A percentile compares a stretch with the other conserved stretches of the same genome.
Conservation (phyloP, 208 protist genomes). For the Leishmania gerbilli region DNA sequence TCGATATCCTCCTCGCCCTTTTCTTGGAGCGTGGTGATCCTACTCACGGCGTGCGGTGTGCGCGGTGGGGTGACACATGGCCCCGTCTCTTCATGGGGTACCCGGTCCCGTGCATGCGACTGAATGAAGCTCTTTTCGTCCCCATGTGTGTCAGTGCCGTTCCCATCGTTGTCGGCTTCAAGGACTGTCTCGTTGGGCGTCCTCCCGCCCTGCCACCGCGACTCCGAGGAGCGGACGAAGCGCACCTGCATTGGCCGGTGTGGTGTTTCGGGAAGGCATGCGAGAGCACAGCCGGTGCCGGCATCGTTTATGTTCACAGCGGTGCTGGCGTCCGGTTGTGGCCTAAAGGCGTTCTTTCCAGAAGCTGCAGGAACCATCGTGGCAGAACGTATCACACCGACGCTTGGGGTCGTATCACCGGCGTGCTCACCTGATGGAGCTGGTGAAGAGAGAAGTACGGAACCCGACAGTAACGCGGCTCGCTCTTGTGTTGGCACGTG, state of each 20-base stretch:
- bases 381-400: no score
- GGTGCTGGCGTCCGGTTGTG: background rate
- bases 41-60: background rate
- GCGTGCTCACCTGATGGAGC: background rate
- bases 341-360: background rate
- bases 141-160: background rate
- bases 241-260: slow-evolving; percentile 8
- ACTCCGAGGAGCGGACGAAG: slow-evolving; percentile 12
- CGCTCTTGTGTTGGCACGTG: background rate
- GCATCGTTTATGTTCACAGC: background rate
- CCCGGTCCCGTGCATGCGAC: background rate
- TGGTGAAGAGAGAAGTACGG: background rate
- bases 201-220: background rate
- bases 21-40: background rate
- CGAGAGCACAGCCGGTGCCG: background rate
- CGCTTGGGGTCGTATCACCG: background rate
- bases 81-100: background rate
- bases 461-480: background rate
- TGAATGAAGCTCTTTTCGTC: background rate
- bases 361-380: background rate
- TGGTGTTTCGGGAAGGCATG: slow-evolving; percentile 15
- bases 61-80: background rate
- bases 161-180: background rate
- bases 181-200: background rate
- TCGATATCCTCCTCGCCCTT: background rate